Conservation (phyloP, 768 basidiomycete genomes). For the Lactarius hengduanensis region DNA sequence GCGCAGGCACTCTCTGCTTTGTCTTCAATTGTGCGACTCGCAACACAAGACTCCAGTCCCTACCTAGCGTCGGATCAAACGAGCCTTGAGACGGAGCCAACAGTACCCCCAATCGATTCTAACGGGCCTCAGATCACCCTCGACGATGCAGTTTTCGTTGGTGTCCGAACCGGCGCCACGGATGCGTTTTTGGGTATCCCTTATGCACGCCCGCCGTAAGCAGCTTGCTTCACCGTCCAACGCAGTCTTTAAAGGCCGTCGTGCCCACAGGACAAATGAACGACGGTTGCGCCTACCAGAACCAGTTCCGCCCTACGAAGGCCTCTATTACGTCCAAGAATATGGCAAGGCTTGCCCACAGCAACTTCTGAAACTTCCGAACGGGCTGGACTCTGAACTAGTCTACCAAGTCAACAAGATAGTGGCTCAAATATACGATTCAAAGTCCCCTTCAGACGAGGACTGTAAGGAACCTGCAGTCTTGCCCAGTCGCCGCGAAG, state of each 20-base stretch:
- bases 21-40: not conserved
- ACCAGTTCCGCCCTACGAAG: conserved; percentile 22
- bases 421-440: conserved; percentile 10
- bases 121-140: not conserved
- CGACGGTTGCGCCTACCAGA: conserved; percentile 40
- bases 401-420: not conserved
- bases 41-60: not conserved
- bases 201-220: not conserved
- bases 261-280: conserved; percentile 33
- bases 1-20: not conserved
- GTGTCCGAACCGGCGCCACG: not conserved
- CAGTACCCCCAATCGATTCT: not conserved
- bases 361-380: conserved; percentile 25
- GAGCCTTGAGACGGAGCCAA: not conserved
- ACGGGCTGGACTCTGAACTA: not conserved
- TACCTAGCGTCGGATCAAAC: not conserved
- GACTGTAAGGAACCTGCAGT: conserved; percentile 28
- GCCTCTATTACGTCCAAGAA: conserved; percentile 24
- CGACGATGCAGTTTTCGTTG: not conserved
- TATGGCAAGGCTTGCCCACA: conserved; percentile 34
- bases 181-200: not conserved
- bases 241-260: not conserved
- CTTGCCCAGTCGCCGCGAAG: not conserved
- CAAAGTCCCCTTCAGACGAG: conserved; percentile 20
- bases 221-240: not conserved